Percentiles rank a stretch among this genome's conserved stretches.
These are phyloP conservation scores for Endogone sp. DNA, from an alignment of 192 early-diverging fungal genomes.

Conservation along the genomic window DNA sequence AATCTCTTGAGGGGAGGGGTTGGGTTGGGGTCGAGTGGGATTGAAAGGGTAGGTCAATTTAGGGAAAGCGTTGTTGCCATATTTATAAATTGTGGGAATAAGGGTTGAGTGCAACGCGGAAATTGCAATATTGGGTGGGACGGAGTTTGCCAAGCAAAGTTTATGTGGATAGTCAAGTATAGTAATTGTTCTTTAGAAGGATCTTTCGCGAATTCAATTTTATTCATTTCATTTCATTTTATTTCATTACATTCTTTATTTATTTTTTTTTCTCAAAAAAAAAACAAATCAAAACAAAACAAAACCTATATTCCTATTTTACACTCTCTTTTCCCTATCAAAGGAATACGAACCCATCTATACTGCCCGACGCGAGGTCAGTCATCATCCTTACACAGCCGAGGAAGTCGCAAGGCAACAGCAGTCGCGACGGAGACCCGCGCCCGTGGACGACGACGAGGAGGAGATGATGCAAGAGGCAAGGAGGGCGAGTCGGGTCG, in stretches of 20 bases:
- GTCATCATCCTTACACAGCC: conserved; percentile 31
- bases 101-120: too few species aligned
- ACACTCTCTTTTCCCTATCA: too few species aligned
- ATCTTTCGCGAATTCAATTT: too few species aligned
- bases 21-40: not conserved
- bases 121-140: too few species aligned
- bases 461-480: conserved; percentile 26
- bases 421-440: conserved; percentile 44
- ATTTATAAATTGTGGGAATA: conserved; percentile 19
- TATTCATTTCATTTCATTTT: too few species aligned
- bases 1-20: not conserved
- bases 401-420: conserved; percentile 44
- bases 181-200: too few species aligned
- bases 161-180: too few species aligned
- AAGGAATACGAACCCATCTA: conserved; percentile 82
- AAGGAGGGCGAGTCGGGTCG: not conserved
- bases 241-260: too few species aligned
- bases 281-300: too few species aligned
- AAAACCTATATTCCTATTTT: too few species aligned
- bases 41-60: not conserved
- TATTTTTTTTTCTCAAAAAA: too few species aligned
- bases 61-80: not conserved
- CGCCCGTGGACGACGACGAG: conserved; percentile 56
- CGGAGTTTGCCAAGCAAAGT: too few species aligned
- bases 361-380: conserved; percentile 48